Evolutionary conservation across 352 stramenopile genomes (phyloP).

Genomic region (Aphanomyces euteiches): DNA sequence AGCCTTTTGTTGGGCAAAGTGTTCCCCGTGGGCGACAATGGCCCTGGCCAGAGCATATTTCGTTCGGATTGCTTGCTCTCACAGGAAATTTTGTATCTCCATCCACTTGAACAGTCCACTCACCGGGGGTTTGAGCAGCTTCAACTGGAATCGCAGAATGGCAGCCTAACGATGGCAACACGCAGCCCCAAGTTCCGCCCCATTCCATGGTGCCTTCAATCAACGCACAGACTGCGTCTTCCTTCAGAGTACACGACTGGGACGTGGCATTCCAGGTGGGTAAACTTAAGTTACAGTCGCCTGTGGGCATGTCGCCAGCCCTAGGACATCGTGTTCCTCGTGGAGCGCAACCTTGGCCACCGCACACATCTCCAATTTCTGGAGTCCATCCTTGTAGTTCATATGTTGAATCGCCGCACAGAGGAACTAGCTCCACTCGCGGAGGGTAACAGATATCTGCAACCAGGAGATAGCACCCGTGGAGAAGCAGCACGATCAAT

Average conservation of each 20-base stretch:
- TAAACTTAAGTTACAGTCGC: not conserved
- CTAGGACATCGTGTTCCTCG: not conserved
- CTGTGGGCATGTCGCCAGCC: not conserved
- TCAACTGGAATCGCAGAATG: not conserved
- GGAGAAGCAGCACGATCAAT: not conserved
- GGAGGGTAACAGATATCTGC: not conserved
- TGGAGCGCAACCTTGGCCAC: conserved; percentile 1
- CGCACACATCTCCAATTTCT: not conserved
- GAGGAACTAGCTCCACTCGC: not conserved
- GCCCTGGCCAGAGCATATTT: not conserved
- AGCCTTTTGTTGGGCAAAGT: conserved; percentile 3
- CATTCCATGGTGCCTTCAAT: not conserved
- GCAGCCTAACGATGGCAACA: conserved; percentile 8
- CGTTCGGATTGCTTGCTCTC: not conserved
- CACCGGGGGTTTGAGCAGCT: not conserved
- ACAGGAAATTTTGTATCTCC: not conserved
- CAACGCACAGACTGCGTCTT: conserved; percentile 13
- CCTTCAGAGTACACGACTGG: not conserved
- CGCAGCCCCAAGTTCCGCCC: conserved; percentile 11
- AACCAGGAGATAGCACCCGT: not conserved
- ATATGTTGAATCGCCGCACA: conserved; percentile 2
- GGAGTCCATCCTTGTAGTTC: not conserved
- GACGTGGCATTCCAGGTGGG: not conserved
- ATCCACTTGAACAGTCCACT: not conserved
- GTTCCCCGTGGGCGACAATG: not conserved